Base-by-base conservation (phyloP, 1,284 basidiomycete genomes). In the Ustilago trichophora region DNA sequence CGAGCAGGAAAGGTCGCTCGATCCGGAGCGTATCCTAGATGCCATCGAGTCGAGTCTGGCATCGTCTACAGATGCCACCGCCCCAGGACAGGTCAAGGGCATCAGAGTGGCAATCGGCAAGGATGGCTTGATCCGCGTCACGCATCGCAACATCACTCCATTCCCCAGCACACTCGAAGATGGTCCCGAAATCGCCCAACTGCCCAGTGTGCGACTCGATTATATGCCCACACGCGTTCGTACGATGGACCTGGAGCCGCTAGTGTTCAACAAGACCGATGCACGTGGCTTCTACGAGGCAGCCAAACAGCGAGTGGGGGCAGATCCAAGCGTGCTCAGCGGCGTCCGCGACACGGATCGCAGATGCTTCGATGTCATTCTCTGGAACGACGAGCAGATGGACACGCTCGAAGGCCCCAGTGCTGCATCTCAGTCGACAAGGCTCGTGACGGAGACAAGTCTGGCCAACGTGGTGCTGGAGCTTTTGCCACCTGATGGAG, bases 181-280 rank as follows among this genome's bases (percentile, higher is more conserved):
- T 7, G 63, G 34, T 16, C 6, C 24, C 12, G 24, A 5, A 4
- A 16, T 33, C 3, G 49, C 50, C 10, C 37, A 32, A 9, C 27
- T 46, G 12, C 67, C 67, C 10, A 48, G 46, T 16, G 67, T 65
- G 32, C 56, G 67, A 4, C 22, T 64, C 22, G 67, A 70, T 26
- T 31, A 29, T 13, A 35, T 33, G 42, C 60, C 67, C 11, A 70
- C 67, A 25, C 38, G 60, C 11, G 60, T 70, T 18, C 38, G 67
- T 1, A 64, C 52, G 21, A 37, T 65, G 56, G 60, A 65, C 13
- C 37, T 70, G 48, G 67, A 70, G 34, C 67, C 67, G 26, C n/a
- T 70, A 6, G 60, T 65, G 31, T 65, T 70, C 46, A 70, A 70
- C 67, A 70, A 70, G 60, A 70, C 67, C 10, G 56, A 70, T 24